phyloP scores from a whole-genome alignment of 2,329 filamentous ascomycete species.

The Metarhizium brunneum region DNA sequence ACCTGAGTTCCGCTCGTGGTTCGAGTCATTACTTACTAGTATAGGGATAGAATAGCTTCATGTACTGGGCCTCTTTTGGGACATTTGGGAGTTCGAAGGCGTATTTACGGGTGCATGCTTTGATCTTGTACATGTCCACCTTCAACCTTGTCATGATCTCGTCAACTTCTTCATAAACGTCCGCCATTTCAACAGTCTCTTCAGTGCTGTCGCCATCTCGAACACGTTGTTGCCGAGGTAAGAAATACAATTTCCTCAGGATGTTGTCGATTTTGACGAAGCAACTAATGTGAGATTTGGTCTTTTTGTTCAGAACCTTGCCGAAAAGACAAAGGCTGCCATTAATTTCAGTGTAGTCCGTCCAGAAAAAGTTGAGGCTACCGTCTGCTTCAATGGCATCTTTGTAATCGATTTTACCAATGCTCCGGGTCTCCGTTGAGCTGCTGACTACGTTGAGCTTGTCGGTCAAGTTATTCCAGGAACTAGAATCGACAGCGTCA shows the following conservation, averaged over 20 bases:
- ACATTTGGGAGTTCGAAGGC: constrained; percentile 86
- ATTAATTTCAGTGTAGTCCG: constrained; percentile 87
- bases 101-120: constrained; percentile 81
- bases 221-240: constrained; percentile 60
- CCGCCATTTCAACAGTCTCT: constrained; percentile 74
- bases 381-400: constrained; percentile 93
- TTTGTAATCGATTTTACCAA: constrained; percentile 74
- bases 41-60: constrained; percentile 95
- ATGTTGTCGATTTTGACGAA: constrained; percentile 97
- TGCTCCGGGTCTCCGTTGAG: constrained; percentile 52
- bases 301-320: constrained; percentile 87
- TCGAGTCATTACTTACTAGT: constrained; percentile 44
- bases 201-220: constrained; percentile 56
- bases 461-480: constrained; percentile 81
- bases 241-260: constrained; percentile 81
- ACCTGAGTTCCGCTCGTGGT: neutral
- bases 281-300: constrained; percentile 71
- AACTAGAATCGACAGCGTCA: constrained; percentile 62
- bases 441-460: constrained; percentile 80
- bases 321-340: constrained; percentile 90
- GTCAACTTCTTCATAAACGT: constrained; percentile 87
- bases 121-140: constrained; percentile 88
- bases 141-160: constrained; percentile 78
- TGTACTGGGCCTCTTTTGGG: constrained; percentile 80
- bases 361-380: constrained; percentile 91